Conservation (phyloP, 139 green algal species). For the Picochlorum sp. region DNA sequence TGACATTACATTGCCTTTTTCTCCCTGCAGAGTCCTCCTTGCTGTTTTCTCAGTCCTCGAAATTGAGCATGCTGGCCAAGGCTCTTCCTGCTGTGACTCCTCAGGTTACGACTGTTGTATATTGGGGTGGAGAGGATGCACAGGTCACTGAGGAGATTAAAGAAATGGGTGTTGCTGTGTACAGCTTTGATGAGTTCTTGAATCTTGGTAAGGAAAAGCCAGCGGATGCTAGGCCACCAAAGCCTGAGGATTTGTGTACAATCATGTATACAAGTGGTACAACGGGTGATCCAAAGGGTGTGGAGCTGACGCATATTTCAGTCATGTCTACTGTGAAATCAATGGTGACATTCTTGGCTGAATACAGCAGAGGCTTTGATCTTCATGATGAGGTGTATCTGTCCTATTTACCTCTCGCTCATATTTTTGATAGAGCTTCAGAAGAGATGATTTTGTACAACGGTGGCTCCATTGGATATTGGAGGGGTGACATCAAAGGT, state of each 20-base stretch:
- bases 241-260: slow-evolving; percentile 74
- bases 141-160: slow-evolving; percentile 14
- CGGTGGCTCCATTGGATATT: slow-evolving; percentile 73
- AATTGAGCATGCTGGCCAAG: slow-evolving; percentile 50
- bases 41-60: slow-evolving; percentile 47
- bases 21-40: slow-evolving; percentile 28
- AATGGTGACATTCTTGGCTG: slow-evolving; percentile 39
- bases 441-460: slow-evolving; percentile 74
- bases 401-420: slow-evolving; percentile 76
- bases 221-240: slow-evolving; percentile 28
- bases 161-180: slow-evolving; percentile 32
- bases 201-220: slow-evolving; percentile 41
- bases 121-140: slow-evolving; percentile 54
- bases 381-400: slow-evolving; percentile 45
- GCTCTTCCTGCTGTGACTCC: slow-evolving; percentile 43
- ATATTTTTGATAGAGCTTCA: slow-evolving; percentile 81
- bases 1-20: background rate
- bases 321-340: slow-evolving; percentile 49
- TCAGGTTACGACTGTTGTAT: slow-evolving; percentile 62
- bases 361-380: background rate
- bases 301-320: slow-evolving; percentile 64
- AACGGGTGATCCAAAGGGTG: slow-evolving; percentile 76
- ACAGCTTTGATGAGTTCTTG: slow-evolving; percentile 54
- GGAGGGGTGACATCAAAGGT: slow-evolving; percentile 60
- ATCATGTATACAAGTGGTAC: slow-evolving; percentile 94